A percentile compares a stretch with the other conserved stretches of the same genome.
phyloP scores from a whole-genome alignment of 352 stramenopile species.

The Phytophthora sp. region DNA sequence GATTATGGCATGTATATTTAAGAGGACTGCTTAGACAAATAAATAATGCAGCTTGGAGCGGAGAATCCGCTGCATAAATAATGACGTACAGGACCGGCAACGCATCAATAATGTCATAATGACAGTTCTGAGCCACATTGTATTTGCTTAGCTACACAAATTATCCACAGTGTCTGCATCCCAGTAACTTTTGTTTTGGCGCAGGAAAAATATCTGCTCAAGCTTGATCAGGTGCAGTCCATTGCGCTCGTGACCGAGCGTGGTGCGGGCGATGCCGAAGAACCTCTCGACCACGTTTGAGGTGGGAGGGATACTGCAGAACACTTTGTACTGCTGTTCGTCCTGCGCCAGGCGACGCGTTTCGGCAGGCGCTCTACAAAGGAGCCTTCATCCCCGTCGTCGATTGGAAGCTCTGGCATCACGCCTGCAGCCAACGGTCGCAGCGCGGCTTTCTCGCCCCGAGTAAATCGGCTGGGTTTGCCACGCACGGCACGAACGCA shows the following conservation, averaged over 20 bases:
- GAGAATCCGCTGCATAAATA: slow-evolving; percentile 9
- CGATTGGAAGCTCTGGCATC: neutral
- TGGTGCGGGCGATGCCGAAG: slow-evolving; percentile 10
- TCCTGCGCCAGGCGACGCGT: neutral
- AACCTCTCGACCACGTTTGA: slow-evolving; percentile 17
- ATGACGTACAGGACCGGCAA: neutral
- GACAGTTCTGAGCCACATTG: neutral
- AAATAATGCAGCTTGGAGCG: slow-evolving; percentile 6
- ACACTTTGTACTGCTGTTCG: neutral
- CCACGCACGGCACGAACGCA: neutral
- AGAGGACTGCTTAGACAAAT: neutral
- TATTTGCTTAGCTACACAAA: neutral
- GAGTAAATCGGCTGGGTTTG: neutral
- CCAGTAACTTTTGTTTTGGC: slow-evolving; percentile 12
- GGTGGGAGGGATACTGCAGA: slow-evolving; percentile 14
- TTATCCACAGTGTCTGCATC: slow-evolving; percentile 1
- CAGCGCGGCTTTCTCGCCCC: slow-evolving; percentile 9
- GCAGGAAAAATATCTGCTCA: slow-evolving; percentile 17
- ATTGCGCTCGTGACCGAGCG: slow-evolving; percentile 15
- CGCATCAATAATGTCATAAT: slow-evolving; percentile 9
- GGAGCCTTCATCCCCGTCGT: neutral
- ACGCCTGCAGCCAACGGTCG: neutral
- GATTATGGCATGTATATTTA: slow-evolving; percentile 12
- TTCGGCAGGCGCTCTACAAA: slow-evolving; percentile 21
- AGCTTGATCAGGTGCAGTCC: slow-evolving; percentile 12